Percentiles rank a stretch among this genome's conserved stretches.
Evolutionary conservation across 768 basidiomycete genomes (phyloP).

Genomic region (Infundibulicybe gibba): DNA sequence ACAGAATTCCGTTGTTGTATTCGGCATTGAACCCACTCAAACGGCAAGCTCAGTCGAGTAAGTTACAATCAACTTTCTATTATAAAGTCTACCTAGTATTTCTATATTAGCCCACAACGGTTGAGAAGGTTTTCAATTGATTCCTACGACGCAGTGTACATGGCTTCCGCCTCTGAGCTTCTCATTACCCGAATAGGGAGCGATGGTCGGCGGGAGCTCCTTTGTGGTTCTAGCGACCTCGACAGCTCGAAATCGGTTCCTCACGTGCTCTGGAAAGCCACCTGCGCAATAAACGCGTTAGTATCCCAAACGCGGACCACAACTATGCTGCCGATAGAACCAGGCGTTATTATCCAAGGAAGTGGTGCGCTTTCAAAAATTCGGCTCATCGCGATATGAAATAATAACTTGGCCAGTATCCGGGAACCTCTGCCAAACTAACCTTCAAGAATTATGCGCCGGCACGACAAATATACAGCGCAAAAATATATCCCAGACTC

Average conservation of each 20-base stretch:
- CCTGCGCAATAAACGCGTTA: background rate
- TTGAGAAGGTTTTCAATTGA: slow-evolving; percentile 12
- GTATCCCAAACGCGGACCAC: slow-evolving; percentile 23
- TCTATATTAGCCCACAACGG: slow-evolving; percentile 15
- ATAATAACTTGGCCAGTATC: slow-evolving; percentile 13
- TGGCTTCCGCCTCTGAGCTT: slow-evolving; percentile 13
- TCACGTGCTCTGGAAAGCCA: slow-evolving; percentile 23
- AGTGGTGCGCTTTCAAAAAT: slow-evolving; percentile 46
- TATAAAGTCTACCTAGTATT: background rate
- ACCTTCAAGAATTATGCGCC: background rate
- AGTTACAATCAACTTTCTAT: background rate
- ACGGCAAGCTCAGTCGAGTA: background rate
- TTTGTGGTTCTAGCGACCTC: background rate
- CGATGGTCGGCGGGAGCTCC: slow-evolving; percentile 12
- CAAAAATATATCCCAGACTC: slow-evolving; percentile 34
- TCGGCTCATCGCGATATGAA: background rate
- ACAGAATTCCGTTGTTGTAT: slow-evolving; percentile 5
- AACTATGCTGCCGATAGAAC: slow-evolving; percentile 50
- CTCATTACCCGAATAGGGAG: slow-evolving; percentile 10
- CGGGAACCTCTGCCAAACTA: slow-evolving; percentile 1
- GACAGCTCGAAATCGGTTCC: slow-evolving; percentile 3
- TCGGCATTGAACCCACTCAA: slow-evolving; percentile 1
- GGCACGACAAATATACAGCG: too few species aligned
- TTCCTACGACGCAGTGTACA: slow-evolving; percentile 16
- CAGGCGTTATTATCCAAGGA: slow-evolving; percentile 58